Evolutionary conservation across 129 eudicot genomes (phyloP).

Genomic region (Deinandra increscens): DNA sequence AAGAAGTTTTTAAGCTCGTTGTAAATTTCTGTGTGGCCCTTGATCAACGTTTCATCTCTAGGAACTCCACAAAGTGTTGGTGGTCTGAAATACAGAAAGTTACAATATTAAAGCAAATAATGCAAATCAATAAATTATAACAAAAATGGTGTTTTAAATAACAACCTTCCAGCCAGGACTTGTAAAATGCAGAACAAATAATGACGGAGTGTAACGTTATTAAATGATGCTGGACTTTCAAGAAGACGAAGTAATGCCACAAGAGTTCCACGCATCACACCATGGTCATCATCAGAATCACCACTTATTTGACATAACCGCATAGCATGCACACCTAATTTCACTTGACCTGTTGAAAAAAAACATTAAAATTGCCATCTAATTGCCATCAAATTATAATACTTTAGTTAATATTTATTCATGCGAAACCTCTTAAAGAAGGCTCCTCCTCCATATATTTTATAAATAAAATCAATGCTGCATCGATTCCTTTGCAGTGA

Average conservation of each 20-base stretch:
- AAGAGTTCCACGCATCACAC: constrained; percentile 74
- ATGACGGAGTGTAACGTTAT: constrained; percentile 80
- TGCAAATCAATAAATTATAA: not conserved
- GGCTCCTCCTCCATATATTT: constrained; percentile 61
- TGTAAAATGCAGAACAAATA: constrained; percentile 86
- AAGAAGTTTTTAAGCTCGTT: constrained; percentile 66
- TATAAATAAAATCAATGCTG: constrained; percentile 62
- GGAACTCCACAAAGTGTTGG: constrained; percentile 96
- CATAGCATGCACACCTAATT: constrained; percentile 68
- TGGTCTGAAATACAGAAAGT: constrained; percentile 44
- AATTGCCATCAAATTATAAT: not conserved
- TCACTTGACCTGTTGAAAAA: constrained; percentile 69
- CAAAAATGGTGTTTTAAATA: constrained; percentile 28
- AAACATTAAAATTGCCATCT: not conserved
- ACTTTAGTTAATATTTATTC: not conserved
- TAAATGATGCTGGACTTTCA: constrained; percentile 71
- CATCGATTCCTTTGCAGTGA: constrained; percentile 70
- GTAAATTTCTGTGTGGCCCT: constrained; percentile 68
- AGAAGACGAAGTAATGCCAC: constrained; percentile 78
- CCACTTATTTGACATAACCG: constrained; percentile 75
- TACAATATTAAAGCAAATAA: not conserved
- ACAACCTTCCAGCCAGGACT: constrained; percentile 90
- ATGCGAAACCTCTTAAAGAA: constrained; percentile 65
- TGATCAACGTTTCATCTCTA: constrained; percentile 75
- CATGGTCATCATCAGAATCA: constrained; percentile 48